Base-by-base conservation (phyloP, 164 flowering plant species). In the Kalanchoe fedtschenkoi region DNA sequence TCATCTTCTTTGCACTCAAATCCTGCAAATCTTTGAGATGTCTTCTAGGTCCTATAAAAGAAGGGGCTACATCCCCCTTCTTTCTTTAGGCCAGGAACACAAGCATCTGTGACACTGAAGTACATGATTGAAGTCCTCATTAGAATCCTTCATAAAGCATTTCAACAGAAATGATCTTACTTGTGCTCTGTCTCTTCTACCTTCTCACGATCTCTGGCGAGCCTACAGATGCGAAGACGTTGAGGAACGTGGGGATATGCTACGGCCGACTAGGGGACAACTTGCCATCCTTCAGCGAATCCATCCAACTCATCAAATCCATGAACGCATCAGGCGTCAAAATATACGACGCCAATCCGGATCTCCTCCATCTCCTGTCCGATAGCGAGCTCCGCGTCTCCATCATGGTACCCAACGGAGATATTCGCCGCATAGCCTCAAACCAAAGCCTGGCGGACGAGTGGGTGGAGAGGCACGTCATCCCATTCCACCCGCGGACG, bases 181-280 rank as follows among this genome's bases (percentile, higher is more conserved):
- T 51, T 10, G 1, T 51, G 56, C 16, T 51, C 17, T 11, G 14
- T 51, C 1, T 51, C 32, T 24, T 51, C 15, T 51, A 10, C 56
- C 16, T 51, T 24, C 32, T 51, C 16, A 13, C 56, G 1, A 26
- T 51, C 30, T 51, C n/a, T 32, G 33, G 56, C 3, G 56, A 47
- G 30, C 24, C 55, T 47, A 47, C n/a, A n/a, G n/a, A n/a, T n/a
- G n/a, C n/a, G n/a, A n/a, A 28, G 13, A 39, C 24, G 17, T 43
- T 63, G n/a, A 57, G 24, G 39, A 60, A 63, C 19, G 67, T 78
- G 2, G 82, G 82, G 2, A 47, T 78, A 30, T 71, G 71, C 62
- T 78, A 78, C 39, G 82, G 82, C 0, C 68, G 60, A 42, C 62
- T 73, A 10, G 80, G 74, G 11, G 65, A 74, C 71, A 68, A 76